Conservation (phyloP, 2,329 filamentous ascomycete species). For the Elsinoe arachidis region DNA sequence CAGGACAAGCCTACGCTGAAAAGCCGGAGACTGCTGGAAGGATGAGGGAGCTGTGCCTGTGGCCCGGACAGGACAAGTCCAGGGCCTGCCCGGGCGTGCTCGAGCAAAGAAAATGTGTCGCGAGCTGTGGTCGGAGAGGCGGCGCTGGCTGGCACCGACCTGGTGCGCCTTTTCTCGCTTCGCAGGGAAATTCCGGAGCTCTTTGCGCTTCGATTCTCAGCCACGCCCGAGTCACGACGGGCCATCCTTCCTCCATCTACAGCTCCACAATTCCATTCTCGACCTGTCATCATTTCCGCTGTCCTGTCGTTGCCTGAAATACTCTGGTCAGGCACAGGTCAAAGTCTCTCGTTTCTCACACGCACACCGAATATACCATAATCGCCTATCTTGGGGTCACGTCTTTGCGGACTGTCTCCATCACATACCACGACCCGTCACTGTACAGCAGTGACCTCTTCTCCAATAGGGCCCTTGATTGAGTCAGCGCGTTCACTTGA, state of each 20-base stretch:
- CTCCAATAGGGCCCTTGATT: not conserved
- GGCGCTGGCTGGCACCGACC: not conserved
- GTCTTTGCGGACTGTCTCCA: constrained; percentile 7
- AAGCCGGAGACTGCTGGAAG: not conserved
- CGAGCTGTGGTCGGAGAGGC: not conserved
- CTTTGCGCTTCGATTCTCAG: not conserved
- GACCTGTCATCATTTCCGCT: constrained; percentile 8
- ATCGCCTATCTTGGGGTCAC: not conserved
- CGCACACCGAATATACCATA: not conserved
- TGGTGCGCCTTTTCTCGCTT: not conserved
- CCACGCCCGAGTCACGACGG: not conserved
- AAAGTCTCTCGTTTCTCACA: not conserved
- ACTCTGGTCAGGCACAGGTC: constrained; percentile 4
- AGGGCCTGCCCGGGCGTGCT: not conserved
- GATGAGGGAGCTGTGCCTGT: not conserved
- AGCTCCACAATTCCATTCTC: constrained; percentile 3
- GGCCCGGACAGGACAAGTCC: not conserved
- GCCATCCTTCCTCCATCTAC: not conserved
- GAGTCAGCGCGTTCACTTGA: constrained; percentile 77
- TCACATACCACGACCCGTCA: not conserved
- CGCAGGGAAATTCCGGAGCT: not conserved
- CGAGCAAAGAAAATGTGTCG: not conserved
- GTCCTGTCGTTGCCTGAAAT: constrained; percentile 8
- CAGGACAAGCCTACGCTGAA: constrained; percentile 8
- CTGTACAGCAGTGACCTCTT: not conserved